phyloP scores from a whole-genome alignment of 139 green algal species.

The Nannochloris sp. region DNA sequence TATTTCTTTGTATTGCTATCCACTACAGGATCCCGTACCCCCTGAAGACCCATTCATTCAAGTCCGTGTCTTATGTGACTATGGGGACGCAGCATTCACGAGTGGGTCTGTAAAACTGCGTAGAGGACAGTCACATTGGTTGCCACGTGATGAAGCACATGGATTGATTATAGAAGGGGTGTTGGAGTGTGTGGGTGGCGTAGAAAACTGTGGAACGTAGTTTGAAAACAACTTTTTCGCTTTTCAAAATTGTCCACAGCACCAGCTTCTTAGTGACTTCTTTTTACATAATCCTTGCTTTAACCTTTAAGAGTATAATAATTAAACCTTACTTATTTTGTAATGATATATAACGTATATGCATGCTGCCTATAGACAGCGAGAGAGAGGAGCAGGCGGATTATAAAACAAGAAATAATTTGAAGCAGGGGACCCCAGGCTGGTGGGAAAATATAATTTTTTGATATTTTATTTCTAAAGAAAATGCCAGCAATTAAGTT shows the following conservation, averaged over 20 bases:
- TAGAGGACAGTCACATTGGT: slow-evolving; percentile 31
- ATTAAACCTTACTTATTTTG: neutral
- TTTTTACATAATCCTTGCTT: neutral
- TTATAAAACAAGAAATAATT: too few relatives aligned
- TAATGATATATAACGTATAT: too few relatives aligned
- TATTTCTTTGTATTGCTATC: neutral
- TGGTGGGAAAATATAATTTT: too few relatives aligned
- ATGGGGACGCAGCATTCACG: slow-evolving; percentile 37
- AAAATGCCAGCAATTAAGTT: slow-evolving; percentile 31
- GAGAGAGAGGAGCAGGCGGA: too few relatives aligned
- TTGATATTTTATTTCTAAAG: neutral
- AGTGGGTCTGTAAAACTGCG: slow-evolving; percentile 30
- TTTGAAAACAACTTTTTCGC: too few relatives aligned
- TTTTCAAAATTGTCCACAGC: too few relatives aligned
- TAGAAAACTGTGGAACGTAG: neutral
- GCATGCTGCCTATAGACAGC: too few relatives aligned
- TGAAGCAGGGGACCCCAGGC: too few relatives aligned
- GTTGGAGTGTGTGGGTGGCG: slow-evolving; percentile 20
- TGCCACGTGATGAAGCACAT: slow-evolving; percentile 42
- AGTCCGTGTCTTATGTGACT: slow-evolving; percentile 43
- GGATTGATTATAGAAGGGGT: slow-evolving; percentile 37
- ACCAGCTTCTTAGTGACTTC: neutral
- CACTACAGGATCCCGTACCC: slow-evolving; percentile 32
- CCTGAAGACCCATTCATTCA: slow-evolving; percentile 45
- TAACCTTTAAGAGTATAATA: neutral